Evolutionary conservation across 78 protist genomes (phyloP).

Genomic region (Guillardia theta): DNA sequence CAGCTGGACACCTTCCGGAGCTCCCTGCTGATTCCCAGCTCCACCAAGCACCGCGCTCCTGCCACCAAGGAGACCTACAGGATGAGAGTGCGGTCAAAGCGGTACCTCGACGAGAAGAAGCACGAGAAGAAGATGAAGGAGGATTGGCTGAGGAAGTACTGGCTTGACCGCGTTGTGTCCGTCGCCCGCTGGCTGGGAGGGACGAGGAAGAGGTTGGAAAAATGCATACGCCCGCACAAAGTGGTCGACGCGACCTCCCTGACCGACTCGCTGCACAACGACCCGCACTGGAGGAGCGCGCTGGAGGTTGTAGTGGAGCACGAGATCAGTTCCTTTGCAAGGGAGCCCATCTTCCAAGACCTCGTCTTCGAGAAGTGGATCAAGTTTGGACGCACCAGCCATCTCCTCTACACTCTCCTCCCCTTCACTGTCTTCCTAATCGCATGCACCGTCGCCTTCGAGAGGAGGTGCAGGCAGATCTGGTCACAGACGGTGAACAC

Average conservation of each 20-base stretch:
- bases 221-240: no score
- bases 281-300: constrained; percentile 1
- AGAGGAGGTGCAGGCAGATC: background rate
- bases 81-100: background rate
- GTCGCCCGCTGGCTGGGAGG: no score
- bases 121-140: background rate
- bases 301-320: background rate
- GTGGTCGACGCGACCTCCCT: background rate
- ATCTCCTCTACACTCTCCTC: background rate
- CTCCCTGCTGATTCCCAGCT: background rate
- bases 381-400: background rate
- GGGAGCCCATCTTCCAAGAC: background rate
- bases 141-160: no score
- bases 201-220: no score
- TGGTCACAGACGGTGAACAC: background rate
- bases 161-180: no score
- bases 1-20: constrained; percentile 11
- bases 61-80: background rate
- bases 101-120: background rate
- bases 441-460: background rate
- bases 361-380: background rate
- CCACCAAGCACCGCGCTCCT: no score
- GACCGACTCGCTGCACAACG: background rate
- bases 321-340: background rate
- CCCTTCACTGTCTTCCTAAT: background rate